phyloP scores from a whole-genome alignment of 2,329 filamentous ascomycete genomes.

The Bipolaris cookei region DNA sequence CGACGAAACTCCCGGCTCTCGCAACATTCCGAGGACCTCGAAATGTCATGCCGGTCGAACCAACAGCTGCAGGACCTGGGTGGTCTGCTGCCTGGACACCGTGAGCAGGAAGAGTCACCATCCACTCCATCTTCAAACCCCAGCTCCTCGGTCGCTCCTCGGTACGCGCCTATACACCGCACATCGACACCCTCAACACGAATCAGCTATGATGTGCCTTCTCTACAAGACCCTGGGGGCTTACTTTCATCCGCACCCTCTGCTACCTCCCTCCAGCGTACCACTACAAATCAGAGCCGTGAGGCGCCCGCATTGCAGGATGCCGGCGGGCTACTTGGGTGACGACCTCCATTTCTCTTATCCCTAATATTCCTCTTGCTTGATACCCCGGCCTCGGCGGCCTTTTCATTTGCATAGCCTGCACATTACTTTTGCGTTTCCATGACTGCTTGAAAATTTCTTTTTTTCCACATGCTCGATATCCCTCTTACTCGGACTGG shows the following conservation, averaged over 20 bases:
- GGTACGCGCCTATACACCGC: slow-evolving; percentile 22
- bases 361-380: slow-evolving; percentile 21
- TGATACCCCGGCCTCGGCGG: slow-evolving; percentile 44
- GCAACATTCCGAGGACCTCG: slow-evolving; percentile 45
- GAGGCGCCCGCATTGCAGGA: slow-evolving; percentile 41
- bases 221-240: slow-evolving; percentile 41
- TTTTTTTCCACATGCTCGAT: slow-evolving; percentile 21
- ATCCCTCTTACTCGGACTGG: slow-evolving; percentile 29
- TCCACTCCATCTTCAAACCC: slow-evolving; percentile 24
- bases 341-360: slow-evolving; percentile 19
- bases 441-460: slow-evolving; percentile 10
- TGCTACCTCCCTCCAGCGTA: slow-evolving; percentile 27
- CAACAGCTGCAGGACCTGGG: slow-evolving; percentile 37
- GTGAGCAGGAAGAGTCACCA: slow-evolving; percentile 26
- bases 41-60: slow-evolving; percentile 31
- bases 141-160: slow-evolving; percentile 19
- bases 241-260: slow-evolving; percentile 27
- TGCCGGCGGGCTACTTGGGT: slow-evolving; percentile 42
- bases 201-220: slow-evolving; percentile 33
- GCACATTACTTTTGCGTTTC: slow-evolving; percentile 19
- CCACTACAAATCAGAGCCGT: slow-evolving; percentile 30
- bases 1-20: slow-evolving; percentile 43
- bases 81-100: slow-evolving; percentile 34
- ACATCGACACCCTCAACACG: slow-evolving; percentile 33
- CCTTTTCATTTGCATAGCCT: slow-evolving; percentile 33